These are phyloP conservation scores for Ogataea naganishii DNA, from an alignment of 805 yeast species.

Conservation along the genomic window DNA sequence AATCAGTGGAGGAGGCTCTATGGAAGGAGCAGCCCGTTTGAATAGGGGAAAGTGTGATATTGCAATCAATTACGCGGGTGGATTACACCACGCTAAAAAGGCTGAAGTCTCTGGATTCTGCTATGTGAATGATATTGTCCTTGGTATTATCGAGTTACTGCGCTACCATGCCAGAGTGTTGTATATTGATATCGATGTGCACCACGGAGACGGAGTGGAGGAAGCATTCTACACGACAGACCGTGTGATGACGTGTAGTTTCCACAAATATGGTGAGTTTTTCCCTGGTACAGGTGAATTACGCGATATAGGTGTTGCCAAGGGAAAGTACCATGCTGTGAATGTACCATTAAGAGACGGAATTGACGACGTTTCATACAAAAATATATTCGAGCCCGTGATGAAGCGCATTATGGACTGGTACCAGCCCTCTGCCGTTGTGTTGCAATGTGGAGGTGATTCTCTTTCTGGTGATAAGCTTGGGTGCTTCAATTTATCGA, in stretches of 20 bases:
- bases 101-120: slow-evolving; percentile 88
- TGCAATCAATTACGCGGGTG: slow-evolving; percentile 92
- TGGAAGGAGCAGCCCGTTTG: slow-evolving; percentile 83
- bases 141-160: slow-evolving; percentile 71
- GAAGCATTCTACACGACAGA: slow-evolving; percentile 91
- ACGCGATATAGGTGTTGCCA: slow-evolving; percentile 76
- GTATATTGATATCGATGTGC: slow-evolving; percentile 85
- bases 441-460: slow-evolving; percentile 98
- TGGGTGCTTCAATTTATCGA: slow-evolving; percentile 91
- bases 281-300: slow-evolving; percentile 92
- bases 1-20: slow-evolving; percentile 80
- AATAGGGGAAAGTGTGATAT: slow-evolving; percentile 79
- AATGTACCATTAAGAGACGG: slow-evolving; percentile 90
- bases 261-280: slow-evolving; percentile 88
- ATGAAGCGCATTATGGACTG: slow-evolving; percentile 68
- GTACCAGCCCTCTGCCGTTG: slow-evolving; percentile 94
- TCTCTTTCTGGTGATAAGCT: slow-evolving; percentile 91
- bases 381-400: slow-evolving; percentile 83
- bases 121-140: slow-evolving; percentile 81
- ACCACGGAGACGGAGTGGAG: slow-evolving; percentile 94
- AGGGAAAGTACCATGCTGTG: slow-evolving; percentile 75
- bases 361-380: slow-evolving; percentile 83
- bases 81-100: slow-evolving; percentile 88
- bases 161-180: slow-evolving; percentile 80
- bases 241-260: slow-evolving; percentile 83